Percentiles rank a stretch among this genome's conserved stretches.
Evolutionary conservation across 2,329 filamentous ascomycete genomes (phyloP).

Genomic region (Atkinsonella texensis): DNA sequence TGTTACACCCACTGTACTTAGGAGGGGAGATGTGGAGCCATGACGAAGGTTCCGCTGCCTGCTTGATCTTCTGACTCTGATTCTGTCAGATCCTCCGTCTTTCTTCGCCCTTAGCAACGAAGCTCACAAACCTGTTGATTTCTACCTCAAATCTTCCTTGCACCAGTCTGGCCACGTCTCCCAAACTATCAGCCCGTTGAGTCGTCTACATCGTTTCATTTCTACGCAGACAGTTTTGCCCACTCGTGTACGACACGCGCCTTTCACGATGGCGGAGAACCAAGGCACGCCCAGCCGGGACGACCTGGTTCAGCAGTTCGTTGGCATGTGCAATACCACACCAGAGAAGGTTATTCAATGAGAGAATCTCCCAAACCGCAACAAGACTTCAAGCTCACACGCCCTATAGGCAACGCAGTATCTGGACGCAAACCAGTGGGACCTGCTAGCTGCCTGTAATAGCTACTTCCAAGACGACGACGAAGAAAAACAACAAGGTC

Average conservation of each 20-base stretch:
- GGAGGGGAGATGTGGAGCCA: not conserved
- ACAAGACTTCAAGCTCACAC: not conserved
- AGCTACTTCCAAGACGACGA: constrained; percentile 50
- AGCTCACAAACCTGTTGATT: not conserved
- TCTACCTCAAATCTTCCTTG: not conserved
- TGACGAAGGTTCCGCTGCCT: not conserved
- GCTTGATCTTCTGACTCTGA: not conserved
- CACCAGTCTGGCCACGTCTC: not conserved
- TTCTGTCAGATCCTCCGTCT: not conserved
- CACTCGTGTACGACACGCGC: not conserved
- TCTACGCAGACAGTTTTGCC: not conserved
- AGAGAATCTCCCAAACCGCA: no score
- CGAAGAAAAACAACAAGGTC: constrained; percentile 29
- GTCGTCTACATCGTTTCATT: not conserved
- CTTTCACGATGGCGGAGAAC: constrained; percentile 1
- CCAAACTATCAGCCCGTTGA: no score
- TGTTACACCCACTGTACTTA: no score
- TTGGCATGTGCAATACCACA: constrained; percentile 4
- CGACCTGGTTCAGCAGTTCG: constrained; percentile 5
- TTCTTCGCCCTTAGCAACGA: not conserved
- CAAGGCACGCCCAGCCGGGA: constrained; percentile 4
- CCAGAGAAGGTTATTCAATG: constrained; percentile 4
- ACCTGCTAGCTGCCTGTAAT: constrained; percentile 49
- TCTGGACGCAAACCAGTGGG: constrained; percentile 53
- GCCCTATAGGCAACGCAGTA: constrained; percentile 51